phyloP scores from a whole-genome alignment of 140 eudicot species.

The Bidens hawaiensis region DNA sequence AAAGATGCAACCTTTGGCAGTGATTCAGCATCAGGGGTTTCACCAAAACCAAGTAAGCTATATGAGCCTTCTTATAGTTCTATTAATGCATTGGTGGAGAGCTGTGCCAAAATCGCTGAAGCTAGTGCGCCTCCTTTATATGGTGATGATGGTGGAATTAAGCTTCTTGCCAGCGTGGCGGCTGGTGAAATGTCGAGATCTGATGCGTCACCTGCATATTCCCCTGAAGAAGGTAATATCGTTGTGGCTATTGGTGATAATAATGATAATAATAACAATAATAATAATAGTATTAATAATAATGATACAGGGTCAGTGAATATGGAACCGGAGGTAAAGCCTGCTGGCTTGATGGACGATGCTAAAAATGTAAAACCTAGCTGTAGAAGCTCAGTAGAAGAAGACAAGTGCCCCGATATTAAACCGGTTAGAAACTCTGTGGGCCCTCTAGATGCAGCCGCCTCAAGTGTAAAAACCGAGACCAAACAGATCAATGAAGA shows the following conservation, averaged over 20 bases:
- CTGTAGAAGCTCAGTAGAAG: conserved; percentile 17
- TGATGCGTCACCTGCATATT: neutral
- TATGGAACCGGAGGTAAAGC: conserved; percentile 18
- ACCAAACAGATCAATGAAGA: conserved; percentile 26
- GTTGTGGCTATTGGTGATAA: conserved; percentile 10
- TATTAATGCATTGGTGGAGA: neutral
- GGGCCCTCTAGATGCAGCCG: conserved; percentile 14
- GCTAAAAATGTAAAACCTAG: conserved; percentile 13
- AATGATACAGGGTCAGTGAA: conserved; percentile 5
- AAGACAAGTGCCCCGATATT: conserved; percentile 10
- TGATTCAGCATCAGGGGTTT: neutral
- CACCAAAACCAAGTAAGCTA: neutral
- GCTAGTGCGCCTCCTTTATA: conserved; percentile 43
- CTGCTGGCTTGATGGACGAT: conserved; percentile 23
- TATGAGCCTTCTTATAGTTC: neutral
- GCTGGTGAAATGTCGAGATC: conserved; percentile 46
- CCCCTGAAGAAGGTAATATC: conserved; percentile 26
- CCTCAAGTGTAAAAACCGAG: conserved; percentile 22
- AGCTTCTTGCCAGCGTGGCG: conserved; percentile 51
- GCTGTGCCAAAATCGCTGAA: conserved; percentile 63
- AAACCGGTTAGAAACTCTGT: conserved; percentile 6
- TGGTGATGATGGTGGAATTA: conserved; percentile 55
- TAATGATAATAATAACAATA: no score
- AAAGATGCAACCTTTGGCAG: conserved; percentile 22
- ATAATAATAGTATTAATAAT: no score